A percentile compares a stretch with the other conserved stretches of the same genome.
Conservation (phyloP, 495 filamentous ascomycete species). For the Neurospora sp. region DNA sequence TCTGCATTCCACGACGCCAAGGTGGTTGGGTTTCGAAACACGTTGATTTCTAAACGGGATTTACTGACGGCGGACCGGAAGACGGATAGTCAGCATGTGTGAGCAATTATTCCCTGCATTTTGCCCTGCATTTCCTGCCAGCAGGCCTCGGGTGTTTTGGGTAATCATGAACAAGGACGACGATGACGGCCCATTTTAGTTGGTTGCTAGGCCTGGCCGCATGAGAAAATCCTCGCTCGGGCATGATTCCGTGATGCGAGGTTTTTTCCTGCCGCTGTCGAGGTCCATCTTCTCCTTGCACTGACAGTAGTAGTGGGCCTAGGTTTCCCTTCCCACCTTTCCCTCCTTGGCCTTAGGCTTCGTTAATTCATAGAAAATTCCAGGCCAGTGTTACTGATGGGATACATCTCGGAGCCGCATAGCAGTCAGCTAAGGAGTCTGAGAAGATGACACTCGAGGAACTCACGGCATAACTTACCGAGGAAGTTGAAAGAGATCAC, state of each 20-base stretch:
- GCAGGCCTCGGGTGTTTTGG: background rate
- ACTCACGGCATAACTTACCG: background rate
- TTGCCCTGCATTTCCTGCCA: background rate
- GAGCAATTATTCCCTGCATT: background rate
- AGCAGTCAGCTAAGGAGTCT: background rate
- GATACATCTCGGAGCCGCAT: background rate
- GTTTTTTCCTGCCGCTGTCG: background rate
- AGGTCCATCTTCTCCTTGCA: background rate
- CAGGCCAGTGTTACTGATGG: background rate
- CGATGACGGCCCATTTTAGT: background rate
- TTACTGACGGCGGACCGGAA: background rate
- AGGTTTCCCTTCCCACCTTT: background rate
- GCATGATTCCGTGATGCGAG: background rate
- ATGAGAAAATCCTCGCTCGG: background rate
- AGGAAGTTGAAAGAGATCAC: background rate
- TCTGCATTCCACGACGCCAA: background rate
- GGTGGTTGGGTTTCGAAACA: background rate
- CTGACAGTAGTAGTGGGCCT: background rate
- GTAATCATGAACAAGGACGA: background rate
- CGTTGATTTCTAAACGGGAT: background rate
- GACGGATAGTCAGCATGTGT: background rate
- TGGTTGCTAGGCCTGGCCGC: background rate
- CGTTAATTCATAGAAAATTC: background rate
- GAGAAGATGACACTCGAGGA: background rate
- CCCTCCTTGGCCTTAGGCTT: background rate